Percentiles rank a stretch among this genome's conserved stretches.
These are phyloP conservation scores for Triticum monococcum DNA, from an alignment of 176 grass and related monocot genomes.

Conservation along the genomic window DNA sequence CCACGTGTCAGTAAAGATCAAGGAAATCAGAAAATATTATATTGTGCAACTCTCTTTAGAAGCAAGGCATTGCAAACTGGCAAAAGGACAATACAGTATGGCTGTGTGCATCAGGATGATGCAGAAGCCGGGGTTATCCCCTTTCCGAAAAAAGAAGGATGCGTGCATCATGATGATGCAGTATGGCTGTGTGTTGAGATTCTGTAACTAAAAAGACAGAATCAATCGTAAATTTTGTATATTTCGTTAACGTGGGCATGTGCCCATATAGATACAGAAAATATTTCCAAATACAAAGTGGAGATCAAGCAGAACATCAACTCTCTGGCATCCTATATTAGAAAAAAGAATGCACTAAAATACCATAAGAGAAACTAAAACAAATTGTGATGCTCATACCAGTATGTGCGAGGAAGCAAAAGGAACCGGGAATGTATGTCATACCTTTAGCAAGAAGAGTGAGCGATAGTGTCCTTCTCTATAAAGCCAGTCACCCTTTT, in stretches of 20 bases:
- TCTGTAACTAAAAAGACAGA: background rate
- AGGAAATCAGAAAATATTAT: background rate
- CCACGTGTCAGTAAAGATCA: conserved; percentile 10
- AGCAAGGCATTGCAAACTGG: no score
- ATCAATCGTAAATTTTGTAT: background rate
- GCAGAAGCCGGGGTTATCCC: no score
- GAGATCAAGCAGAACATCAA: conserved; percentile 12
- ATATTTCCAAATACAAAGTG: background rate
- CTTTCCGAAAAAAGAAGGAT: no score
- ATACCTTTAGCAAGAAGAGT: conserved; percentile 15
- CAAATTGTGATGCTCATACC: background rate
- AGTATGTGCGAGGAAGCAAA: conserved; percentile 7
- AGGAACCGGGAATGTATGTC: background rate
- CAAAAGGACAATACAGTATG: background rate
- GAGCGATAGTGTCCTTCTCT: background rate
- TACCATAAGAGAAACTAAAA: conserved; percentile 23
- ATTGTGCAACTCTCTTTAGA: no score
- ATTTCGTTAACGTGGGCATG: background rate
- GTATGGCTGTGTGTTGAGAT: no score
- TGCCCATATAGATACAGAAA: background rate
- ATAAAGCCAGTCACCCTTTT: conserved; percentile 4
- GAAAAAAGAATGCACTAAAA: background rate
- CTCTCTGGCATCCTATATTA: background rate
- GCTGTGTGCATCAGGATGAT: no score
- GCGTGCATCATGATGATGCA: no score